phyloP scores from a whole-genome alignment of 768 basidiomycete species.

The Tylopilus cervinicoccineus region DNA sequence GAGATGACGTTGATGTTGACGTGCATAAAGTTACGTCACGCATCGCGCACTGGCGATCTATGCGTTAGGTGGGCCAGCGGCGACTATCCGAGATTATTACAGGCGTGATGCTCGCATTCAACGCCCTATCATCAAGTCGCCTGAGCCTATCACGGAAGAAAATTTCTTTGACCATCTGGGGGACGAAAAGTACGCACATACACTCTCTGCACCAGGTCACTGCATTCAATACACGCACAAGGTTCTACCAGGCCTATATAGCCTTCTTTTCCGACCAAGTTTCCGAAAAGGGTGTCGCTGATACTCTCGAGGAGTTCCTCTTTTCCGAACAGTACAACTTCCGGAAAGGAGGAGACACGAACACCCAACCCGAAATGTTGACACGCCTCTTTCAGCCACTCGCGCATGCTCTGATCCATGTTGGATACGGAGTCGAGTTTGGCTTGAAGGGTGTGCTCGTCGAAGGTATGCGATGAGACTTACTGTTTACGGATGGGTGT shows the following conservation, averaged over 20 bases:
- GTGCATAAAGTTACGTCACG: slow-evolving; percentile 23
- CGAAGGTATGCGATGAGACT: slow-evolving; percentile 44
- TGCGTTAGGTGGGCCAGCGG: slow-evolving; percentile 22
- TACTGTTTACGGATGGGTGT: neutral
- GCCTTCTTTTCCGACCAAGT: slow-evolving; percentile 22
- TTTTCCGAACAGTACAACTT: slow-evolving; percentile 31
- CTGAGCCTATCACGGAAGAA: slow-evolving; percentile 19
- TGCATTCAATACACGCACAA: no score
- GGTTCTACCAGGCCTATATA: slow-evolving; percentile 27
- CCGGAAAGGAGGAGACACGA: slow-evolving; percentile 9
- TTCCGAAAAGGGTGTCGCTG: slow-evolving; percentile 11
- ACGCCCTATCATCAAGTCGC: slow-evolving; percentile 22
- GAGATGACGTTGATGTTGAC: neutral
- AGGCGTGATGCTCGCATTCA: slow-evolving; percentile 17
- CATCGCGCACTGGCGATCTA: slow-evolving; percentile 30
- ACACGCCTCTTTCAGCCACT: slow-evolving; percentile 45
- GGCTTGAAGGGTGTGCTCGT: slow-evolving; percentile 55
- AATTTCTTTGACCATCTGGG: slow-evolving; percentile 24
- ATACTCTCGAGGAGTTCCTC: slow-evolving; percentile 25
- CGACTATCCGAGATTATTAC: slow-evolving; percentile 26
- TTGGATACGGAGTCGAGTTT: slow-evolving; percentile 62
- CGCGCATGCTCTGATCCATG: slow-evolving; percentile 61
- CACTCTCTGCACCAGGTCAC: slow-evolving; percentile 27
- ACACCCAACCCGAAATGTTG: slow-evolving; percentile 48
- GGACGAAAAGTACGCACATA: slow-evolving; percentile 30